Evolutionary conservation across 1,284 basidiomycete genomes (phyloP).

Genomic region (Cutaneotrichosporon sp.): DNA sequence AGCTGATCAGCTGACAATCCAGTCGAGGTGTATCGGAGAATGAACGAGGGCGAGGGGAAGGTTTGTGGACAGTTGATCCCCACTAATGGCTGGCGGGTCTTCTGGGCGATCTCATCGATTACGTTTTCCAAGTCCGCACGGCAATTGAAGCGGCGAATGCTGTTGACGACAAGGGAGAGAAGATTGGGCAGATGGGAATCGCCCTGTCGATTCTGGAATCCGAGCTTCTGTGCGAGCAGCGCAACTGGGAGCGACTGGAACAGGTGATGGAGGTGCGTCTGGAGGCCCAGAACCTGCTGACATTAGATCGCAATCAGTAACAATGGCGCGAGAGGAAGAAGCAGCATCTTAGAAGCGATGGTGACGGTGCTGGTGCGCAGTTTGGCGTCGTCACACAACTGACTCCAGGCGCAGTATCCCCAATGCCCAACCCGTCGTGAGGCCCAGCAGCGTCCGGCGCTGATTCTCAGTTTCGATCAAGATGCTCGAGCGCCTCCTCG

Average conservation of each 20-base stretch:
- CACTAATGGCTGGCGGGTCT: not conserved
- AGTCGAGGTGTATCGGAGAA: constrained; percentile 16
- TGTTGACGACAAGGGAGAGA: not conserved
- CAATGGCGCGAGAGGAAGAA: not conserved
- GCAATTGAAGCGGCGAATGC: not conserved
- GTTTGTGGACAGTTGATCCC: not conserved
- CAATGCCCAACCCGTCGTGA: not conserved
- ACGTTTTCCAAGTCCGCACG: not conserved
- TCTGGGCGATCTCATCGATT: constrained; percentile 5
- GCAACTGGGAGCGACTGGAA: constrained; percentile 12
- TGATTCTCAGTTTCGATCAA: not conserved
- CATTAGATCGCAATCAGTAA: not conserved
- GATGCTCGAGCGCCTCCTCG: constrained; percentile 11
- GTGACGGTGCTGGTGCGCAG: constrained; percentile 11
- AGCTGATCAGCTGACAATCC: not conserved
- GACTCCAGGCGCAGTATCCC: not conserved
- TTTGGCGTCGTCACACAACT: not conserved
- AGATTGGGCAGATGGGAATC: not conserved
- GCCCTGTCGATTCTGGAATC: constrained; percentile 12
- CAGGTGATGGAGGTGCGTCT: constrained; percentile 1
- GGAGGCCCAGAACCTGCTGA: not conserved
- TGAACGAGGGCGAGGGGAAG: constrained; percentile 14
- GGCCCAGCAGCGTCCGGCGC: not conserved
- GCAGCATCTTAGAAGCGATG: constrained; percentile 8
- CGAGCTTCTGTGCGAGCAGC: constrained; percentile 18